A percentile compares a stretch with the other conserved stretches of the same genome.
Conservation (phyloP, 1,284 basidiomycete species). For the Moniliophthora roreri region DNA sequence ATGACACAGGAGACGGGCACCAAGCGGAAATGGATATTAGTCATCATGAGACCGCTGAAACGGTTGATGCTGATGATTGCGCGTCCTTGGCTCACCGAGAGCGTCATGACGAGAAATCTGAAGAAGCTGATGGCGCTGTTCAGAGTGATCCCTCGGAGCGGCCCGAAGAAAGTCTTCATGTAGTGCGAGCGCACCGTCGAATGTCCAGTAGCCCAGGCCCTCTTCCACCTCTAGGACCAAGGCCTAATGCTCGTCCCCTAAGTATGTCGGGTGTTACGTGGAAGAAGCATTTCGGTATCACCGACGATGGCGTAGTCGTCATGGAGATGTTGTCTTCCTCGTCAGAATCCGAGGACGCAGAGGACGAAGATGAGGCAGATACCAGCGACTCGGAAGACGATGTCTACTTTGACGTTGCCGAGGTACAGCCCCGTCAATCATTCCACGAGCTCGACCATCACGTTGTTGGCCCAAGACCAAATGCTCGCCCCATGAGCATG, state of each 20-base stretch:
- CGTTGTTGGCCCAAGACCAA: neutral
- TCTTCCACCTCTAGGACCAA: neutral
- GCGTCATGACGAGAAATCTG: no score
- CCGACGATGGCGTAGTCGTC: neutral
- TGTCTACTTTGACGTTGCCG: neutral
- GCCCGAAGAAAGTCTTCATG: no score
- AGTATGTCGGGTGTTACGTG: constrained; percentile 2
- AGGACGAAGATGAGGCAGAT: neutral
- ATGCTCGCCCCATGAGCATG: constrained; percentile 5
- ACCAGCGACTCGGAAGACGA: neutral
- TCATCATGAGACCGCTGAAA: no score
- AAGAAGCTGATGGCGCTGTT: no score
- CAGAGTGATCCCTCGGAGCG: no score
- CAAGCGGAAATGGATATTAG: no score
- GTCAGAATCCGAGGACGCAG: neutral
- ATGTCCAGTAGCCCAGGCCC: neutral
- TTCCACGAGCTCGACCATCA: neutral
- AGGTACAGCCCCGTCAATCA: neutral
- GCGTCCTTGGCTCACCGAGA: no score
- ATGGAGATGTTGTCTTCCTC: neutral
- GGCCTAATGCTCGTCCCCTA: neutral
- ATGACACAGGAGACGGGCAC: no score
- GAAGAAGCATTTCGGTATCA: neutral
- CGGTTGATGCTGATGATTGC: no score
- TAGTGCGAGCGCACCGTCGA: no score